Evolutionary conservation across 2,329 filamentous ascomycete genomes (phyloP), one percentile per base, ranked within the genome.

Genomic region (Xylariales sp.): DNA sequence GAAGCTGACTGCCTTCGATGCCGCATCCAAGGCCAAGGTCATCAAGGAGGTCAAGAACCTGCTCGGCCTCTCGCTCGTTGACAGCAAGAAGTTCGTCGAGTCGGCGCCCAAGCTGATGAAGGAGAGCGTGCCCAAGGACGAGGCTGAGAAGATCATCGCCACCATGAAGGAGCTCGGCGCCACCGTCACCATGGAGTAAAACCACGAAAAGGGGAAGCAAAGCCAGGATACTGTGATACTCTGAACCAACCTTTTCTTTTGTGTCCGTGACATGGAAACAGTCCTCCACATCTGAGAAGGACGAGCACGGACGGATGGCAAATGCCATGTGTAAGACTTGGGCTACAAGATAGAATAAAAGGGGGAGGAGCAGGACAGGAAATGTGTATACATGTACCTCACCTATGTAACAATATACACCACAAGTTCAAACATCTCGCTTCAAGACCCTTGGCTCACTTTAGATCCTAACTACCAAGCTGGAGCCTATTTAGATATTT

Each of bases 81-180:
- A 99, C 69, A 95, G 88, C 71, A 99, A 99, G 85, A 99, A 99
- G 76, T 99, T 99, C 59, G 93, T 98, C 50, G 93, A 99, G 77
- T 88, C 87, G 60, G 90, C 87, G 52, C 93, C 93, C 48, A 99
- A 99, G 84, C 72, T 88, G 66, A 87, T 99, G 88, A 97, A 97
- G 83, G 93, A 99, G 71, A 90, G 86, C 36, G 89, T 98, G 52
- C 86, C 91, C 48, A 99, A 98, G 80, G 93, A 99, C 60, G 94
- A 99, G 65, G 89, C 88, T 6, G 91, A 97, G 78, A 98, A 98
- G 83, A 96, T 98, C 59, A 81, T 98, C 42, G 87, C 88, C 65
- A 82, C 87, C 29, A 77, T 99, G 74, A 97, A 97, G 81, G 90
- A 78, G 51, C 72, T 99, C 45, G 93, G 93, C 49, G 93, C 85